Percentiles rank a stretch among this genome's conserved stretches.
phyloP scores from a whole-genome alignment of 2,329 filamentous ascomycete genomes.

The Cyphellophora attinorum region DNA sequence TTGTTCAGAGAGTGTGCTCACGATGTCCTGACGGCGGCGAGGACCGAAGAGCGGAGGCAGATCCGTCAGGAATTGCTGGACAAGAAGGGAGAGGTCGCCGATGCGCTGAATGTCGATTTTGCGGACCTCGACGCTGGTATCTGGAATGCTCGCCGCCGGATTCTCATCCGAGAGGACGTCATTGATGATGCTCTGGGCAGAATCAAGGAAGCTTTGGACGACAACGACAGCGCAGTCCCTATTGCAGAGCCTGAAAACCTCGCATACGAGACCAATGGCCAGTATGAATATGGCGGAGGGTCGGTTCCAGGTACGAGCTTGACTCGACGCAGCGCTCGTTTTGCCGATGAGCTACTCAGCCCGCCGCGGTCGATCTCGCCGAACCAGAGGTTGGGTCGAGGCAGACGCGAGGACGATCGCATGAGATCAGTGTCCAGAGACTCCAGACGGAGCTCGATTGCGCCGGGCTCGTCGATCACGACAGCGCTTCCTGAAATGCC shows the following conservation, averaged over 20 bases:
- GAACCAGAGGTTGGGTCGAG: neutral
- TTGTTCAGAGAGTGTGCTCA: slow-evolving; percentile 1
- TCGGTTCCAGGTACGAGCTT: neutral
- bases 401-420: neutral
- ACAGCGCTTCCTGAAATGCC: neutral
- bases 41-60: neutral
- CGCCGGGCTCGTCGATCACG: neutral
- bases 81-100: neutral
- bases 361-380: neutral
- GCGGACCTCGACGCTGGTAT: too few species aligned
- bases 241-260: neutral
- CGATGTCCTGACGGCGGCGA: neutral
- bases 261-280: neutral
- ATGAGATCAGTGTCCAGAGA: neutral
- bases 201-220: neutral
- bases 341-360: neutral
- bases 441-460: neutral
- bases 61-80: neutral
- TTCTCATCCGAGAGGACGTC: neutral
- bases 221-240: neutral
- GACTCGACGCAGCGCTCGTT: neutral
- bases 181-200: neutral
- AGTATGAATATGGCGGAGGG: neutral
- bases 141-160: neutral
- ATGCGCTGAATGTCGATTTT: neutral